Base-by-base conservation (phyloP, 2,329 filamentous ascomycete species). In the Neonectria magnoliae region DNA sequence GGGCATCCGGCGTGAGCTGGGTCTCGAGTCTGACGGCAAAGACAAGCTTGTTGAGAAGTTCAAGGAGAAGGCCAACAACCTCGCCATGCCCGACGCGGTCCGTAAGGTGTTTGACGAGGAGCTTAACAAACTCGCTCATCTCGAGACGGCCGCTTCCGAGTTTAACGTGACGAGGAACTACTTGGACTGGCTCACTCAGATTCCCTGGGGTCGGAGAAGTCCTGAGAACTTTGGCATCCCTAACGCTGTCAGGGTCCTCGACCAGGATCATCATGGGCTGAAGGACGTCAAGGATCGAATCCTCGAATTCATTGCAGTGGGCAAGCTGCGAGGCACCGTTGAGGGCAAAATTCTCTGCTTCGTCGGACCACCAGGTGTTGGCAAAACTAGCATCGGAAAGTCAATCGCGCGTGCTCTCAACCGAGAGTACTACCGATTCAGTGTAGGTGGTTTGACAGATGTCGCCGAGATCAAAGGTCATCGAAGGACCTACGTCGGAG, bases 201-300 rank as follows among this genome's bases (percentile, higher is more conserved):
- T 99, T 48, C 96, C 96, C 0, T 99, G 96, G 96, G 96, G 96
- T 52, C 92, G 96, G 79, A 88, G 94, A 76, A 98, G 94, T 72
- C 91, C 94, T 0, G 96, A 99, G 82, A 99, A 98, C 79, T 99
- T 99, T 79, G 93, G 91, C 54, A 98, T 99, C 71, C 87, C 93
- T 71, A 92, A 99, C 73, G 96, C 96, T 8, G 91, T 94, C 81
- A 90, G 86, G 57, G 95, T 99, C 9, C 81, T 99, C 60, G 94
- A 99, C 70, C 94, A 98, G 79, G 96, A 99, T 76, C 96, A 99
- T 77, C 94, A 99, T 77, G 96, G 96, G 0, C 81, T 99, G 60
- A 97, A 99, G 77, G 97, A 99, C 75, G 96, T 99, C 79, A 99
- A 99, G 80, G 96, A 99, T 77, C 93, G 97, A 14, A 99, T 99